Evolutionary conservation across 305 asterid genomes (phyloP).

Genomic region (Coffea humblotiana): DNA sequence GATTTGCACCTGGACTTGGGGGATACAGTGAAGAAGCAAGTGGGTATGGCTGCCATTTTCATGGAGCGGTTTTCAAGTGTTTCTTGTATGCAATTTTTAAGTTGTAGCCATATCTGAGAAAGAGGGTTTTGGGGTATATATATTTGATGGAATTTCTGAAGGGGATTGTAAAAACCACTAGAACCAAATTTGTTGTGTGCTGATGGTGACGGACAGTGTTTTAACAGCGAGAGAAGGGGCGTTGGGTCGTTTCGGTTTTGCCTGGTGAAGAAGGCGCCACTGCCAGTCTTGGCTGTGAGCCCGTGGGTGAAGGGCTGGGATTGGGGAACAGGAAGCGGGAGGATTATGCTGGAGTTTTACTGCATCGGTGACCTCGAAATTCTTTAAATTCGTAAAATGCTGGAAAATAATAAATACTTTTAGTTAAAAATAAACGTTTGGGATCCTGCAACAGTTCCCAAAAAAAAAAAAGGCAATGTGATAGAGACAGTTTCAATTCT

Average conservation of each 20-base stretch:
- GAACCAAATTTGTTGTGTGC: background rate
- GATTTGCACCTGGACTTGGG: conserved; percentile 28
- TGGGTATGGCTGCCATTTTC: conserved; percentile 61
- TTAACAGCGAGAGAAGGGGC: background rate
- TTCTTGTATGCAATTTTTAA: conserved; percentile 17
- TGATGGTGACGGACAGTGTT: background rate
- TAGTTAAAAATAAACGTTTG: too few species aligned
- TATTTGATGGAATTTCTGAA: background rate
- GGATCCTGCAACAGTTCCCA: too few species aligned
- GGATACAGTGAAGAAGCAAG: conserved; percentile 39
- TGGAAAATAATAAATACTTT: too few species aligned
- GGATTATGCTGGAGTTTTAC: conserved; percentile 24
- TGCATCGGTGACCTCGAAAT: conserved; percentile 6
- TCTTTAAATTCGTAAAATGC: background rate
- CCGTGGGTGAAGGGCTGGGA: background rate
- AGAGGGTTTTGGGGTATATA: background rate
- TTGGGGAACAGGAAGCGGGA: conserved; percentile 14
- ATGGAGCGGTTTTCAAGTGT: background rate
- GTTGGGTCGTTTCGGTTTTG: background rate
- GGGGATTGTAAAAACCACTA: background rate
- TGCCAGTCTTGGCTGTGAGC: conserved; percentile 5
- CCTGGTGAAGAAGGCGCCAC: conserved; percentile 16
- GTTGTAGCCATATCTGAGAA: conserved; percentile 34
- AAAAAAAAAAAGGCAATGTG: too few species aligned
- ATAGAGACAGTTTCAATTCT: too few species aligned